Base-by-base conservation (phyloP, 331 rosid species). In the Pyrus hybrid region DNA sequence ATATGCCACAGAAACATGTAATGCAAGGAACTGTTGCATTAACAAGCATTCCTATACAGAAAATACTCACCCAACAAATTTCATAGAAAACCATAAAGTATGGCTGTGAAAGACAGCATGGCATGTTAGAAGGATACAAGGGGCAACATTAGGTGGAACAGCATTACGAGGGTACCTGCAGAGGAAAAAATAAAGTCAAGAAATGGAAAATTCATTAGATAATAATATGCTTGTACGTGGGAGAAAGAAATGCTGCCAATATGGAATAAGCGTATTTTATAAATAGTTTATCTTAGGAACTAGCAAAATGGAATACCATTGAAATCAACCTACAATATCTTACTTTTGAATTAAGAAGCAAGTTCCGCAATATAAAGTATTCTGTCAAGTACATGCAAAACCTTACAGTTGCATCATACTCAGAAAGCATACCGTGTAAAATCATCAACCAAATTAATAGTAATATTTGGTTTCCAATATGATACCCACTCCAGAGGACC, bases 381-480 rank as follows among this genome's bases (percentile, higher is more conserved):
- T 30, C 41, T 29, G 13, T n/a, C 64, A 71, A 20, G 37, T 30
- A 20, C 49, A 5, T 71, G 51, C 21, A 29, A 30, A 30, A 70
- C 63, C 26, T 33, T 22, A 16, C 12, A 60, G 35, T n/a, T 29
- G 21, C 26, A 20, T 54, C n/a, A 30, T 14, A 20, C 41, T 54
- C 32, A 2, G 37, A 75, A 77, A 75, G 79, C 87, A 32, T 85
- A 93, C 98, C 83, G 72, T 20, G 96, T 88, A 82, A 93, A 93
- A 77, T 93, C 98, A 32, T 92, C 97, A 51, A 91, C 94, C 85
- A 93, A 84, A 88, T 93, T 93, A 74, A 93, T 84, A 17, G 96
- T 91, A 58, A 91, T 72, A 87, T 93, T 93, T 26, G 98, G 96
- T 77, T 90, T 91, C 95, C 94, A 91, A 53, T 86, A 90, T 33